Evolutionary conservation across 805 yeast species (phyloP).

Genomic region (Yamadazyma olivae): DNA sequence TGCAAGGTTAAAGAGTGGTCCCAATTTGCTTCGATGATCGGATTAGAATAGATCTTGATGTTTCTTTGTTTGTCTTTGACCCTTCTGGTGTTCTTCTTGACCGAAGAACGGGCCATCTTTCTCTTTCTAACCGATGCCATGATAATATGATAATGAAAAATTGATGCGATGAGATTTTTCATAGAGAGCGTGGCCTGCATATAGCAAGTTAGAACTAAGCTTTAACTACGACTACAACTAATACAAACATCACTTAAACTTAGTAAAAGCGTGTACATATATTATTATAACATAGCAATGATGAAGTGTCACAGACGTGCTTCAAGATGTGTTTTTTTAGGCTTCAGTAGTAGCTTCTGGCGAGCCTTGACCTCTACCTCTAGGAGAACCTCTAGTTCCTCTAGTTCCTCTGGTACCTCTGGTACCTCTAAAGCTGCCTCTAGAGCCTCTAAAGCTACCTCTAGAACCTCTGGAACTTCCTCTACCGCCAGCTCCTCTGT

Average conservation of each 20-base stretch:
- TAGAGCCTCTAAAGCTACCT: constrained; percentile 9
- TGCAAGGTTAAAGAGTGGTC: constrained; percentile 74
- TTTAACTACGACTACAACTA: too few relatives aligned
- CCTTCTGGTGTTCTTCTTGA: constrained; percentile 66
- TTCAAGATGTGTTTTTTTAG: too few relatives aligned
- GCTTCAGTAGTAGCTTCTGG: too few relatives aligned
- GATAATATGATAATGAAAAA: too few relatives aligned
- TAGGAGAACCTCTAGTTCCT: too few relatives aligned
- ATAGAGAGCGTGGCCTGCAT: neutral
- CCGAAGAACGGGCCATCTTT: constrained; percentile 74
- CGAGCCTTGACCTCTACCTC: too few relatives aligned
- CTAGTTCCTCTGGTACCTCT: constrained; percentile 1
- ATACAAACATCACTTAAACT: too few relatives aligned
- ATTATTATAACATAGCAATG: too few relatives aligned
- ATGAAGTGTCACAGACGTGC: too few relatives aligned
- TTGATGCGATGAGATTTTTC: constrained; percentile 4
- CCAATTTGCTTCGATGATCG: constrained; percentile 89
- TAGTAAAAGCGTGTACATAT: too few relatives aligned
- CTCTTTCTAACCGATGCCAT: constrained; percentile 82
- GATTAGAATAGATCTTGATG: constrained; percentile 64
- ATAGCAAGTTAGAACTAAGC: too few relatives aligned
- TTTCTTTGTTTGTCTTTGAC: constrained; percentile 68
- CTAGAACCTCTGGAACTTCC: constrained; percentile 12
- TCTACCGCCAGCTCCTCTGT: constrained; percentile 20
- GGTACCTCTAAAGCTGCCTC: constrained; percentile 7